A percentile compares a stretch with the other conserved stretches of the same genome.
Conservation (phyloP, 2,329 filamentous ascomycete species). For the Paracamarosporium sp. region DNA sequence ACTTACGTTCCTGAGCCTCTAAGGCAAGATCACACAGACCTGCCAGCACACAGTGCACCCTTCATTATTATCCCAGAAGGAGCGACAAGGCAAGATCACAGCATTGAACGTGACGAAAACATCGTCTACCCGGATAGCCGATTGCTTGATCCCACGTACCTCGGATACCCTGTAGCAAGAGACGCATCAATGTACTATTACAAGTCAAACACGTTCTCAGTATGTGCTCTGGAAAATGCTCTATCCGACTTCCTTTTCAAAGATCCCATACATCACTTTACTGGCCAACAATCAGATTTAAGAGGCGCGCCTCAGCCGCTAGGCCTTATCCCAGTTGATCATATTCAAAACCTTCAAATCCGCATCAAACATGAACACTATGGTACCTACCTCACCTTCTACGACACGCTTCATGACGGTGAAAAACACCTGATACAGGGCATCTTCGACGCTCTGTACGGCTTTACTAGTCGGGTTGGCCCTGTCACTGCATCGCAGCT, state of each 20-base stretch:
- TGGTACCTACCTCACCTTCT: background rate
- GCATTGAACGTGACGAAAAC: conserved; percentile 21
- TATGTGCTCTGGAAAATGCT: conserved; percentile 25
- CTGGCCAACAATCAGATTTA: background rate
- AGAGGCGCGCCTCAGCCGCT: background rate
- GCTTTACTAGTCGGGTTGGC: background rate
- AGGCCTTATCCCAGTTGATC: conserved; percentile 16
- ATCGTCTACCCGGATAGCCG: conserved; percentile 26
- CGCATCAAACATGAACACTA: conserved; percentile 33
- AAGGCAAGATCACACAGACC: background rate
- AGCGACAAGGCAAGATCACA: conserved; percentile 25
- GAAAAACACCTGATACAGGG: conserved; percentile 15
- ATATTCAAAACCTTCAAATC: conserved; percentile 28
- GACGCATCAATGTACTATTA: conserved; percentile 29
- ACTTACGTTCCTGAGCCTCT: conserved; percentile 15
- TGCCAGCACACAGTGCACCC: background rate
- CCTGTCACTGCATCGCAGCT: conserved; percentile 5
- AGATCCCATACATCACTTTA: conserved; percentile 5
- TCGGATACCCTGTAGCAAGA: conserved; percentile 15
- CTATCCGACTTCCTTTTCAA: conserved; percentile 16
- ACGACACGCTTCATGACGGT: conserved; percentile 8
- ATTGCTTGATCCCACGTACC: conserved; percentile 26
- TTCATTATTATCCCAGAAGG: conserved; percentile 22
- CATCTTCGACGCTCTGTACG: conserved; percentile 1
- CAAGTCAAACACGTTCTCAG: conserved; percentile 27